A percentile compares a stretch with the other conserved stretches of the same genome.
Conservation (phyloP, 2,329 filamentous ascomycete species). For the Ceratocystis huliohia region DNA sequence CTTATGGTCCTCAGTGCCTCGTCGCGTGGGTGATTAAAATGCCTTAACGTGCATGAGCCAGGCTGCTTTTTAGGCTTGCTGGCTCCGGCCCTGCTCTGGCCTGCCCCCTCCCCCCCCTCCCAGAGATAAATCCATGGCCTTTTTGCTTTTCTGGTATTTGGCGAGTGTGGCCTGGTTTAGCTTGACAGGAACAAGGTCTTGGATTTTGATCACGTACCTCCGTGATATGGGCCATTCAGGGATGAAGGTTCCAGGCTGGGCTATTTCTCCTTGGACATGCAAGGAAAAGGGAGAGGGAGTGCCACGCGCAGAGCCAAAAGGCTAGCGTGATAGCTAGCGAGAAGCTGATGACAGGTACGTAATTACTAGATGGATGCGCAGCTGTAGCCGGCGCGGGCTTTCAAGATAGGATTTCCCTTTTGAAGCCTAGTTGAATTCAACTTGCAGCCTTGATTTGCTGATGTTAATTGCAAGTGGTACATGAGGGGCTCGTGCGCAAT, state of each 20-base stretch:
- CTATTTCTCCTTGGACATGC: constrained; percentile 1
- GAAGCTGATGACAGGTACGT: too few relatives aligned
- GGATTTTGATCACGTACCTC: not conserved
- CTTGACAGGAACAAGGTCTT: not conserved
- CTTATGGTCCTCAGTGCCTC: not conserved
- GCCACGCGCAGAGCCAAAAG: too few relatives aligned
- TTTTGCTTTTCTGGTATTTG: too few relatives aligned
- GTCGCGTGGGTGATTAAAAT: constrained; percentile 1
- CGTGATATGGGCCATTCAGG: not conserved
- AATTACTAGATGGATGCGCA: too few relatives aligned
- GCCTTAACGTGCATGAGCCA: constrained; percentile 1
- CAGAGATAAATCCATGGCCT: not conserved
- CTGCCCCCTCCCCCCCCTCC: not conserved
- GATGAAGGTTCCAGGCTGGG: not conserved
- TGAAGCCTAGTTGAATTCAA: too few relatives aligned
- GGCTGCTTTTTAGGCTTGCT: not conserved
- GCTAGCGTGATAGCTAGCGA: too few relatives aligned
- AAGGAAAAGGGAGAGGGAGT: not conserved
- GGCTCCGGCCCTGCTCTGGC: not conserved
- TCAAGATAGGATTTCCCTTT: too few relatives aligned
- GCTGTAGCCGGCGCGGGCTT: too few relatives aligned
- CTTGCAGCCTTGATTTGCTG: not conserved
- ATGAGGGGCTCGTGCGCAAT: not conserved
- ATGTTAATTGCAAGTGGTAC: not conserved
- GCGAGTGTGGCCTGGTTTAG: not conserved